phyloP scores from a whole-genome alignment of 1,284 basidiomycete genomes.

The Cutaneotrichosporon spelunceum region DNA sequence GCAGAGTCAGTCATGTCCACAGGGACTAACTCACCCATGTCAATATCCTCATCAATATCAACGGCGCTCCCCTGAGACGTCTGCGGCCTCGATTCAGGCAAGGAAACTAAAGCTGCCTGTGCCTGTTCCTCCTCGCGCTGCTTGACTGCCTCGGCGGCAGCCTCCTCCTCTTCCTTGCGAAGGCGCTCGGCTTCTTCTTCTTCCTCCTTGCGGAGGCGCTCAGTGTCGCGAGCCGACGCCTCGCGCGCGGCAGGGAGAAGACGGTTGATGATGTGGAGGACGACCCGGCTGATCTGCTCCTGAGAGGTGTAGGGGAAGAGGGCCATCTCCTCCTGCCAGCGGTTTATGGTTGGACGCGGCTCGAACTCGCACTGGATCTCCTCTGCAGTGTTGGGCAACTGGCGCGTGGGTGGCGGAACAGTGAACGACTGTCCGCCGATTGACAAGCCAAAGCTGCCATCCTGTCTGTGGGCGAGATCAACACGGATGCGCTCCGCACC shows the following conservation, averaged over 20 bases:
- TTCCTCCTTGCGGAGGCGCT: constrained; percentile 42
- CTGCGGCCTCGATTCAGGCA: constrained; percentile 58
- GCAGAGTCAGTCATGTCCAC: constrained; percentile 47
- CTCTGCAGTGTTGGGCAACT: constrained; percentile 10
- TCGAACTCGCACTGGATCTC: constrained; percentile 48
- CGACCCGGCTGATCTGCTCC: constrained; percentile 70
- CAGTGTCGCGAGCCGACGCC: constrained; percentile 49
- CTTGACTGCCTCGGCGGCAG: constrained; percentile 25
- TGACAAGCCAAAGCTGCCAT: constrained; percentile 35
- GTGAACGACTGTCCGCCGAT: constrained; percentile 51
- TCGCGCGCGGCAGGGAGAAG: constrained; percentile 74
- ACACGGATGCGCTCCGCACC: constrained; percentile 36
- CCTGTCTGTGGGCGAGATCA: constrained; percentile 33
- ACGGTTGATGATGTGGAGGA: constrained; percentile 67
- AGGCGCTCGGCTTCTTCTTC: constrained; percentile 27
- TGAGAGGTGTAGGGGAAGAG: constrained; percentile 74
- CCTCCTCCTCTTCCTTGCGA: constrained; percentile 25
- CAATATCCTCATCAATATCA: constrained; percentile 67
- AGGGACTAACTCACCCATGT: constrained; percentile 57
- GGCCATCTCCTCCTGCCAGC: constrained; percentile 87
- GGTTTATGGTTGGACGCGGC: constrained; percentile 75
- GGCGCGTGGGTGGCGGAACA: constrained; percentile 40
- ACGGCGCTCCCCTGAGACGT: constrained; percentile 49
- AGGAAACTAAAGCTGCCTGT: constrained; percentile 24
- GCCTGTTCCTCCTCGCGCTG: constrained; percentile 24